Evolutionary conservation across 306 rosid genomes (phyloP), one percentile per base, ranked within the genome.

Genomic region (Vigna mungo): DNA sequence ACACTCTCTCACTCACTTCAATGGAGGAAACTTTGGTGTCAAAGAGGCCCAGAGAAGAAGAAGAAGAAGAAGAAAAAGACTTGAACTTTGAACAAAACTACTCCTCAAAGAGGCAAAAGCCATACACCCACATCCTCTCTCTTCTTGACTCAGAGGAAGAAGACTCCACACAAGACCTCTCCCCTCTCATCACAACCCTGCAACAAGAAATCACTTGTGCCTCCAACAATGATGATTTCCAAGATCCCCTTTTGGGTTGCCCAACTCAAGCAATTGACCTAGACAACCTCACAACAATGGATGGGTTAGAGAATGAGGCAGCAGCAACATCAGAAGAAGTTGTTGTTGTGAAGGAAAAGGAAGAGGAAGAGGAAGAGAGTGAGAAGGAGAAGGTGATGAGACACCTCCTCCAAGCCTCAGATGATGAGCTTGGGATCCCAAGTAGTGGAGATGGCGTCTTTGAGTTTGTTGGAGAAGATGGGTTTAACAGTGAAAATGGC

Each of bases 351-450:
- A 25, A 51, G 10, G 66, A 60, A 52, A 84, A 86, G 43, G 88
- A 51, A 20, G 90, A 79, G 43, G 88, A 51, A 20, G 90, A 79
- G 12, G 87, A 82, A n/a, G 88, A 71, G 11, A 82, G 74, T 9
- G 96, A 93, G 1, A 83, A 81, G 18, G 93, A 81, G 49, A 89
- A 74, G 51, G 93, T 89, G 0, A 90, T 91, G 90, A 87, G 92
- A 51, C 97, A 84, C 44, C 96, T 94, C 48, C 88, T 91, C 0
- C 89, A 94, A 72, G 98, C 98, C 61, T 91, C 98, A 0, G 98
- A 94, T 60, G 98, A 91, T 58, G 97, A 94, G 79, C 94, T 94
- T 18, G 98, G 98, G 81, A 88, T 94, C 56, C 98, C 98, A 37
- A 85, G 72, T 11, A 68, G 54, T 20, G 86, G 77, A 1, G 67